A percentile compares a stretch with the other conserved stretches of the same genome.
phyloP scores from a whole-genome alignment of 768 basidiomycete species.

The Lactarius pseudohatsudake region DNA sequence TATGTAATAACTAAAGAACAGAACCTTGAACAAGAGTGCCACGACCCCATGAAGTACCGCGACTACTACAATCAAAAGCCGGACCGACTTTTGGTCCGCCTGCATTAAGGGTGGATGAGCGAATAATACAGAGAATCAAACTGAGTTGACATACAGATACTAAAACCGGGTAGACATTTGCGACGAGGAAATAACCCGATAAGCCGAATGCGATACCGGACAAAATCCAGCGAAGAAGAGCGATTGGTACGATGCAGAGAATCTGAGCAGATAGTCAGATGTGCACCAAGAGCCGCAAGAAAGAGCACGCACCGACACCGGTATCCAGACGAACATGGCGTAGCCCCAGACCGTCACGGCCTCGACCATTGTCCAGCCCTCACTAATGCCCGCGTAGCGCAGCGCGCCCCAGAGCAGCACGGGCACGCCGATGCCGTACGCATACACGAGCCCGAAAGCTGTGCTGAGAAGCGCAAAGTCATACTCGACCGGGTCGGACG shows the following conservation, averaged over 20 bases:
- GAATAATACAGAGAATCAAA: neutral
- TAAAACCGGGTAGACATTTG: slow-evolving; percentile 88
- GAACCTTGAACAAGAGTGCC: slow-evolving; percentile 82
- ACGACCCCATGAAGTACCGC: slow-evolving; percentile 74
- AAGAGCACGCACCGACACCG: slow-evolving; percentile 62
- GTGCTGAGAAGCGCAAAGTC: slow-evolving; percentile 85
- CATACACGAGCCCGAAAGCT: slow-evolving; percentile 81
- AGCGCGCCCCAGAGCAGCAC: slow-evolving; percentile 81
- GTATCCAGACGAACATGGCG: slow-evolving; percentile 83
- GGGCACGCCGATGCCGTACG: slow-evolving; percentile 83
- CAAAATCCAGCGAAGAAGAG: slow-evolving; percentile 79
- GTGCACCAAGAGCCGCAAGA: neutral
- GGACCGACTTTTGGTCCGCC: slow-evolving; percentile 86
- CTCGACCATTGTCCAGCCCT: slow-evolving; percentile 81
- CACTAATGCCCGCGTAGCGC: slow-evolving; percentile 82
- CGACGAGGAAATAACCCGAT: slow-evolving; percentile 85
- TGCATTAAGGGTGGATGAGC: slow-evolving; percentile 33
- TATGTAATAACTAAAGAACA: slow-evolving; percentile 65
- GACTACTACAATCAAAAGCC: slow-evolving; percentile 77
- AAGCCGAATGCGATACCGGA: slow-evolving; percentile 69
- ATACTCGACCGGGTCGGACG: slow-evolving; percentile 67
- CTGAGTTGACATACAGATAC: slow-evolving; percentile 57
- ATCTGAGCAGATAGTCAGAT: slow-evolving; percentile 45
- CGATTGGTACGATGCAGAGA: slow-evolving; percentile 82
- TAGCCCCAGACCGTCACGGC: slow-evolving; percentile 82